A percentile compares a stretch with the other conserved stretches of the same genome.
These are phyloP conservation scores for Erysimum pusillum DNA, from an alignment of 441 rosid genomes.

Conservation along the genomic window DNA sequence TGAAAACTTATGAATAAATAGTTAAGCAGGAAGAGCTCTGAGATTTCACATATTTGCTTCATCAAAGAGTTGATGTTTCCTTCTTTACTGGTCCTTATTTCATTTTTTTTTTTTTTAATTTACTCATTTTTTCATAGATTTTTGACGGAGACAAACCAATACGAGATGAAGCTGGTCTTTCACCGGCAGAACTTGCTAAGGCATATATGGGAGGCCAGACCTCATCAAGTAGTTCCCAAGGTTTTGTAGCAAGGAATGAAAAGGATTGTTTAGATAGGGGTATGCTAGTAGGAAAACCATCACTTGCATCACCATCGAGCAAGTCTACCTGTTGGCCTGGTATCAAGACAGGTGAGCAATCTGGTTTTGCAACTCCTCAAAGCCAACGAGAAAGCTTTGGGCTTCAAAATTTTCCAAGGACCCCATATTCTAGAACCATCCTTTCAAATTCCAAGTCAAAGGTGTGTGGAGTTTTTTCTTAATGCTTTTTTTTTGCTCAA, in stretches of 20 bases:
- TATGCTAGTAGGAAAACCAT: conserved; percentile 55
- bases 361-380: conserved; percentile 69
- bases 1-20: conserved; percentile 24
- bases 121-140: conserved; percentile 12
- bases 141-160: conserved; percentile 44
- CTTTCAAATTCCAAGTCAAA: conserved; percentile 71
- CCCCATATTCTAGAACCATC: conserved; percentile 82
- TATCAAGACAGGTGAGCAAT: conserved; percentile 67
- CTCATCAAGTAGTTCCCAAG: conserved; percentile 58
- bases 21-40: conserved; percentile 19
- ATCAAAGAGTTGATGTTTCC: conserved; percentile 26
- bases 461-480: conserved; percentile 56
- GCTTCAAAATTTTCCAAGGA: conserved; percentile 69
- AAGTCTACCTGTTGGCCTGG: conserved; percentile 86
- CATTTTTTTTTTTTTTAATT: background rate
- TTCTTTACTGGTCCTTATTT: conserved; percentile 27
- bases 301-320: conserved; percentile 56
- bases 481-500: conserved; percentile 31
- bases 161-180: conserved; percentile 61
- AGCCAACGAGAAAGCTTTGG: conserved; percentile 69
- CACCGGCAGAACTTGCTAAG: conserved; percentile 85
- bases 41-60: conserved; percentile 11
- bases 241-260: conserved; percentile 56
- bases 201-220: conserved; percentile 76
- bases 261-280: conserved; percentile 44